Percentiles rank a stretch among this genome's conserved stretches.
Evolutionary conservation across 371 early-diverging fungal species (phyloP).

Genomic region (Paraphysoderma sedebokerense): DNA sequence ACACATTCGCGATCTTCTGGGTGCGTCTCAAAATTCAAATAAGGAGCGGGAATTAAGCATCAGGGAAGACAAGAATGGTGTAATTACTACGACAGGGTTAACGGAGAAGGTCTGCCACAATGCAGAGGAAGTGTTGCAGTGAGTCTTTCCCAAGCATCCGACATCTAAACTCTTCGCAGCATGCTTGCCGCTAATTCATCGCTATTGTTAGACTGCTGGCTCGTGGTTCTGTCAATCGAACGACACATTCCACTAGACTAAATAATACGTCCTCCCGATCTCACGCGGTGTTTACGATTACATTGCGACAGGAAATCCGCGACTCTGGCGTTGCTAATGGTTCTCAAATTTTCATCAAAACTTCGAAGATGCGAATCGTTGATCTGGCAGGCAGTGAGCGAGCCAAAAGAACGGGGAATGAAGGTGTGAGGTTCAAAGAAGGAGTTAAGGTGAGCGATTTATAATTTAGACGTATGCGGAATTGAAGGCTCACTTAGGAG

Average conservation of each 20-base stretch:
- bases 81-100: conserved; percentile 78
- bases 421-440: conserved; percentile 5
- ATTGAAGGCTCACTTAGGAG: no score
- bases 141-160: conserved; percentile 3
- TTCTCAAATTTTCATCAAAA: no score
- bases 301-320: conserved; percentile 17
- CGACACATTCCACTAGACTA: conserved; percentile 92
- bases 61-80: conserved; percentile 82
- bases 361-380: conserved; percentile 95
- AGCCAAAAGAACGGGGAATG: conserved; percentile 4
- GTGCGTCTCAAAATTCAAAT: not conserved
- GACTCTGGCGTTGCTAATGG: no score
- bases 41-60: conserved; percentile 35
- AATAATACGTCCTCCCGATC: conserved; percentile 88
- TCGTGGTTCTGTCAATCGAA: conserved; percentile 62
- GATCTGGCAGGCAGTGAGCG: conserved; percentile 84
- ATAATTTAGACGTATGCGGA: not conserved
- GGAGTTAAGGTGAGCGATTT: not conserved
- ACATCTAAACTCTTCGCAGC: no score
- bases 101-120: conserved; percentile 56
- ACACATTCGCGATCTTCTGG: not conserved
- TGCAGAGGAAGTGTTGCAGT: conserved; percentile 61
- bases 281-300: conserved; percentile 95
- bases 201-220: conserved; percentile 45
- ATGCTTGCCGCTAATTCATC: no score